Evolutionary conservation across 2,329 filamentous ascomycete species (phyloP), one percentile per base, ranked within the genome.

Genomic region (Diaporthe ampelina): DNA sequence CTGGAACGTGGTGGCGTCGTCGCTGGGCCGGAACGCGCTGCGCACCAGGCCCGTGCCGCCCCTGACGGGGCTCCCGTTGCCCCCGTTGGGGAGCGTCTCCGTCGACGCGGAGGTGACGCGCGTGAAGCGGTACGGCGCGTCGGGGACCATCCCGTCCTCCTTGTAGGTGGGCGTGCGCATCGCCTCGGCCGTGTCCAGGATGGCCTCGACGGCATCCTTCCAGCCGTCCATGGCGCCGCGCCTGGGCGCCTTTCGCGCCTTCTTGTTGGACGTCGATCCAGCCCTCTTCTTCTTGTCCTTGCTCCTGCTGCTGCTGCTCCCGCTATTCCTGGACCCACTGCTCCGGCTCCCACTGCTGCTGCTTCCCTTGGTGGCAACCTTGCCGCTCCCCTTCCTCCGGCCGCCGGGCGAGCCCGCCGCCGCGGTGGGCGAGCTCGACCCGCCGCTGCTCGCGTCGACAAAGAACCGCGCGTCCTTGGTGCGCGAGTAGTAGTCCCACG

Each of bases 1-100:
- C 77, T 94, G 93, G 74, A 94, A 89, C 58, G 93, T 95, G 0
- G 92, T 94, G 35, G 94, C 90, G 81, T 96, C 94, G 82, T 96
- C 94, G 74, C 92, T 94, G 2, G 94, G 94, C 2, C 94, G 88
- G 85, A 96, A 96, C 4, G 94, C 93, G 76, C 92, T 94, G 75
- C 94, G 90, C 70, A 95, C 88, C 29, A 96, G 86, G 0, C 93
- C 93, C n/a, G 83, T 85, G 0, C 93, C 94, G 40, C 88, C 89
- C 73, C 89, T 91, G 7, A 95, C 86, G 0, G 94, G 94, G 78
- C 94, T 95, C 15, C 94, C 94, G 45, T 91, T 86, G 6, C 94
- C 94, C 0, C 81, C 83, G 43, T 95, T 89, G 73, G 85, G 87
- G 26, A 95, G 87, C 0, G 94, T 95, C 81, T 95, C 94, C 0